Base-by-base conservation (phyloP, 305 asterid genomes). In the Rubia peregrina region DNA sequence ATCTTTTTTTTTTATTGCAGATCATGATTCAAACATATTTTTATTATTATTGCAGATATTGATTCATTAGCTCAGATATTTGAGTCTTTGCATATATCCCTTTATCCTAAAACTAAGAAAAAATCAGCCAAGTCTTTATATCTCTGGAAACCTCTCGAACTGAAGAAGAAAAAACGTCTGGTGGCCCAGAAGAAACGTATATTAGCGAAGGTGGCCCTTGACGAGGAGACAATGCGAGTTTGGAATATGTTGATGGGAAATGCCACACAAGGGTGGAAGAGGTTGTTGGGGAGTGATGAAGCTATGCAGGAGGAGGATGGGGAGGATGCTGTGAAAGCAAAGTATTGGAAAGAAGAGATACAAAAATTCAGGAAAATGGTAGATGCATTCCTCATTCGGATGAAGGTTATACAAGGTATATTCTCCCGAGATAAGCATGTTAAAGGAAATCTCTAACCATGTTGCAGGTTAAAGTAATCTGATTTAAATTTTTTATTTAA, bases 341-440 rank as follows among this genome's bases (percentile, higher is more conserved):
- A 78, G 49, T 69, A 67, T 26, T 83, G 86, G 91, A 61, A 61
- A 24, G 53, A 65, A 3, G 64, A 79, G 17, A 71, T 78, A 46
- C 62, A 71, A 51, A 0, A 67, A 12, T 79, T 72, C 61, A 4
- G 26, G 1, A 70, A 68, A 40, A 74, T 76, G 7, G 40, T 73
- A 0, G 65, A 71, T 2, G 65, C 46, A 16, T 85, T 90, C 48
- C 63, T 83, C 55, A 16, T 71, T 17, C 16, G 71, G 66, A 80
- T 85, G 91, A 75, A 70, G 76, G 56, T 43, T 44, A 22, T 88
- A 61, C 88, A 75, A 80, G 93, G 95, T 90, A 83, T 22, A 7
- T 48, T 0, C 5, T 48, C 7, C 5, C 46, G 4, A 33, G 4
- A 33, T 33, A 33, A 33, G 38, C 38, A 33, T 7, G 8, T n/a